Evolutionary conservation across 78 protist species (phyloP).

Genomic region (Acrasis kona): DNA sequence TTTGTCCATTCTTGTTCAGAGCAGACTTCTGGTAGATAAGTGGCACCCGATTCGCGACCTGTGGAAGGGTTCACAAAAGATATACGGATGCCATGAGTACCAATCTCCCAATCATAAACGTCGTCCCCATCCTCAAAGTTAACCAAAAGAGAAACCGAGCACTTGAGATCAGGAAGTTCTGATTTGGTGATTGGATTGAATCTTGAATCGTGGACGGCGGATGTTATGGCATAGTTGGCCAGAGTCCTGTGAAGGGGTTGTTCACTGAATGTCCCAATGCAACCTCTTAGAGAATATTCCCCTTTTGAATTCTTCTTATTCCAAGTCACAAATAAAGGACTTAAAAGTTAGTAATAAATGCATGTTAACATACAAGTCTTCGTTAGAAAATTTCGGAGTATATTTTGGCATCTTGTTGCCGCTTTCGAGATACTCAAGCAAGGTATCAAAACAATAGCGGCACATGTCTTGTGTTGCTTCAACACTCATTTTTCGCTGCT

Average conservation of each 20-base stretch:
- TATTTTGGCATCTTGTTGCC: background rate
- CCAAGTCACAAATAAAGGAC: slow-evolving; percentile 47
- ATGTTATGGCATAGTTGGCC: slow-evolving; percentile 11
- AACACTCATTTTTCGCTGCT: too few species aligned
- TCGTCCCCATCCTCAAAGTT: slow-evolving; percentile 25
- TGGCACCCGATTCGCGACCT: slow-evolving; percentile 10
- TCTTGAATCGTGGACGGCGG: slow-evolving; percentile 28
- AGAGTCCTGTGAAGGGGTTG: slow-evolving; percentile 22
- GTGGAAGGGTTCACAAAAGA: slow-evolving; percentile 4
- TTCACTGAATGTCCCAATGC: slow-evolving; percentile 35
- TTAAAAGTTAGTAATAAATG: background rate
- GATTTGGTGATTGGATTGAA: background rate
- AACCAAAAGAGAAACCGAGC: slow-evolving; percentile 29
- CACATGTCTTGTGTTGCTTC: background rate
- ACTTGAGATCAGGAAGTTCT: slow-evolving; percentile 15
- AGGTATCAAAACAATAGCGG: background rate
- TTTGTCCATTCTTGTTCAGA: slow-evolving; percentile 41
- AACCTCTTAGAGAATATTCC: slow-evolving; percentile 14
- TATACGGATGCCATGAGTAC: slow-evolving; percentile 45
- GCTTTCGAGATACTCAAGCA: background rate
- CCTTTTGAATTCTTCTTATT: background rate
- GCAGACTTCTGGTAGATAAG: slow-evolving; percentile 40
- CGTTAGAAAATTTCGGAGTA: background rate
- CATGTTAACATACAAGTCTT: background rate
- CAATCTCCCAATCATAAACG: slow-evolving; percentile 32